phyloP scores from a whole-genome alignment of 2,329 filamentous ascomycete species.

The Colletotrichum cordylinicola region DNA sequence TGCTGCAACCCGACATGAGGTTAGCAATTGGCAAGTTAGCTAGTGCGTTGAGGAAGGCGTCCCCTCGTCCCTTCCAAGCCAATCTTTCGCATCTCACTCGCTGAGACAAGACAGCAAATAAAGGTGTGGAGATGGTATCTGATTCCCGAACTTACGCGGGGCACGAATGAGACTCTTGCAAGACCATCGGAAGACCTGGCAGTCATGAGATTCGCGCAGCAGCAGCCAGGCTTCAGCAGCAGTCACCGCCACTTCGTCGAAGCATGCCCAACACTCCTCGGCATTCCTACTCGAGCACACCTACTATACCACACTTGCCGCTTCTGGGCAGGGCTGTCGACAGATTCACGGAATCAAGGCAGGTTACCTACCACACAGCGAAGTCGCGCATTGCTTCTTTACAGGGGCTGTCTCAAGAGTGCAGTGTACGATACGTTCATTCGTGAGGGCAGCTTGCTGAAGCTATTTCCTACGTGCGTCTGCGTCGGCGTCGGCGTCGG shows the following conservation, averaged over 20 bases:
- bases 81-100: constrained; percentile 1
- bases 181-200: neutral
- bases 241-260: constrained; percentile 20
- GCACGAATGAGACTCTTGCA: constrained; percentile 6
- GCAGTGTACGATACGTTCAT: constrained; percentile 12
- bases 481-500: neutral
- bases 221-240: neutral
- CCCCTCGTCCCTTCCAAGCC: neutral
- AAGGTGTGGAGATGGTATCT: constrained; percentile 5
- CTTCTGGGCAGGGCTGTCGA: neutral
- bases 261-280: neutral
- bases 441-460: constrained; percentile 16
- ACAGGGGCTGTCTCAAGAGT: neutral
- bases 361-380: neutral
- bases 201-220: constrained; percentile 17
- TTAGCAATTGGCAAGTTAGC: neutral
- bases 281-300: neutral
- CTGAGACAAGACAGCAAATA: constrained; percentile 7
- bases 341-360: neutral
- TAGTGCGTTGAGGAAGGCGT: constrained; percentile 6
- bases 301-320: neutral
- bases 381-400: neutral
- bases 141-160: constrained; percentile 7
- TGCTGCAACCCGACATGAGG: neutral
- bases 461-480: constrained; percentile 21